A percentile compares a stretch with the other conserved stretches of the same genome.
Conservation (phyloP, 805 yeast species). For the Candida vaughaniae region DNA sequence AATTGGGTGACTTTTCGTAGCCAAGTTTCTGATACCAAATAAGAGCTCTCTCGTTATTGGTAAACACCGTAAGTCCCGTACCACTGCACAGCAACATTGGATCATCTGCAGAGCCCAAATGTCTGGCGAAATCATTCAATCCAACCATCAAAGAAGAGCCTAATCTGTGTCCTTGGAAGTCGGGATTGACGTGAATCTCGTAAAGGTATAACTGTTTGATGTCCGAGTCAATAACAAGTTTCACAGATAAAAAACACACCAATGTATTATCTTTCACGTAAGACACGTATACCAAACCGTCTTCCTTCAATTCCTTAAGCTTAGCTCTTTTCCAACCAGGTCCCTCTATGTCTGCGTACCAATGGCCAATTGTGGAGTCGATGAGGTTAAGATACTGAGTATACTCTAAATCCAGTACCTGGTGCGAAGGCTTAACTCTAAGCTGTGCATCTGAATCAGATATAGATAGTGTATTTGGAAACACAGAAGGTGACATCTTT, state of each 20-base stretch:
- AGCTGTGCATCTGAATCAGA: not conserved
- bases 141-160: slow-evolving; percentile 40
- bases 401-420: not conserved
- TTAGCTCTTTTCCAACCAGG: slow-evolving; percentile 43
- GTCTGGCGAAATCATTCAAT: slow-evolving; percentile 32
- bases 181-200: slow-evolving; percentile 50
- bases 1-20: slow-evolving; percentile 35
- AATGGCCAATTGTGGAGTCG: slow-evolving; percentile 25
- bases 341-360: slow-evolving; percentile 32
- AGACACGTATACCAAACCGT: slow-evolving; percentile 45
- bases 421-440: not conserved
- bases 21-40: slow-evolving; percentile 44
- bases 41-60: slow-evolving; percentile 42
- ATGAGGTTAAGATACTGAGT: slow-evolving; percentile 21
- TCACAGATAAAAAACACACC: slow-evolving; percentile 47
- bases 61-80: slow-evolving; percentile 50
- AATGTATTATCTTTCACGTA: slow-evolving; percentile 18
- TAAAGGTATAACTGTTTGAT: slow-evolving; percentile 48
- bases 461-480: slow-evolving; percentile 6
- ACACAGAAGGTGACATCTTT: slow-evolving; percentile 6
- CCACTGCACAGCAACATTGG: slow-evolving; percentile 18
- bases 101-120: not conserved
- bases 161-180: slow-evolving; percentile 29
- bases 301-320: slow-evolving; percentile 45
- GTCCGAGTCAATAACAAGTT: slow-evolving; percentile 41